Evolutionary conservation across 768 basidiomycete species (phyloP).

Genomic region (Lentinus tigrinus): DNA sequence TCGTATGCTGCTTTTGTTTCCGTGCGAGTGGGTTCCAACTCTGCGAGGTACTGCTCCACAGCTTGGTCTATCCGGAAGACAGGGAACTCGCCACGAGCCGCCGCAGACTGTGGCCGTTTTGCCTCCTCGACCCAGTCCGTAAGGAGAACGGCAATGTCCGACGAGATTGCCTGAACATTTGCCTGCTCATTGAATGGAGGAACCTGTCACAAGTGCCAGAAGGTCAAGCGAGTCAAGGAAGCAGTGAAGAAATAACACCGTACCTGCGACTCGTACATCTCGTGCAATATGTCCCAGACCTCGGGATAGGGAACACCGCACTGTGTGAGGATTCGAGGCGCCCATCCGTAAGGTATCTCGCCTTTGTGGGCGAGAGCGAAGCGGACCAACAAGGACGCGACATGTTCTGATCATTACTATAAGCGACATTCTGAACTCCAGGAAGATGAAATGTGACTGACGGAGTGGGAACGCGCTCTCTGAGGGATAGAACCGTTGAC

Average conservation of each 20-base stretch:
- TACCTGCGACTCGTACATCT: slow-evolving; percentile 76
- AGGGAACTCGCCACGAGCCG: slow-evolving; percentile 67
- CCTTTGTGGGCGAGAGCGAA: slow-evolving; percentile 65
- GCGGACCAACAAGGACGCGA: slow-evolving; percentile 72
- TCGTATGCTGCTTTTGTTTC: slow-evolving; percentile 71
- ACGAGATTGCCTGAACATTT: slow-evolving; percentile 77
- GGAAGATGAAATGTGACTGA: slow-evolving; percentile 38
- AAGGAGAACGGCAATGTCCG: slow-evolving; percentile 79
- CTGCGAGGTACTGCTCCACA: slow-evolving; percentile 71
- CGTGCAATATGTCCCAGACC: slow-evolving; percentile 82
- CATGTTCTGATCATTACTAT: slow-evolving; percentile 50
- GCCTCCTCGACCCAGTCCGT: slow-evolving; percentile 79
- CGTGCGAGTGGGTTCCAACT: slow-evolving; percentile 58
- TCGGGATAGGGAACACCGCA: slow-evolving; percentile 80
- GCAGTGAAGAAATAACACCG: slow-evolving; percentile 9
- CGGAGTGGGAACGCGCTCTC: slow-evolving; percentile 88
- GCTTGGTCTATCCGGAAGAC: slow-evolving; percentile 73
- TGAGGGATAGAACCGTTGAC: slow-evolving; percentile 87
- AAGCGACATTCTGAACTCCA: background rate
- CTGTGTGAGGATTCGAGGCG: slow-evolving; percentile 71
- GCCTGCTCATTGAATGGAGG: slow-evolving; percentile 82
- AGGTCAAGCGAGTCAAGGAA: slow-evolving; percentile 1
- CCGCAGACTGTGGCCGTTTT: slow-evolving; percentile 67
- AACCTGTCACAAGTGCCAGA: slow-evolving; percentile 48
- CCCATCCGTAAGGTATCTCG: slow-evolving; percentile 75